Base-by-base conservation (phyloP, 129 eudicot species). In the Heracleum sosnowskyi region DNA sequence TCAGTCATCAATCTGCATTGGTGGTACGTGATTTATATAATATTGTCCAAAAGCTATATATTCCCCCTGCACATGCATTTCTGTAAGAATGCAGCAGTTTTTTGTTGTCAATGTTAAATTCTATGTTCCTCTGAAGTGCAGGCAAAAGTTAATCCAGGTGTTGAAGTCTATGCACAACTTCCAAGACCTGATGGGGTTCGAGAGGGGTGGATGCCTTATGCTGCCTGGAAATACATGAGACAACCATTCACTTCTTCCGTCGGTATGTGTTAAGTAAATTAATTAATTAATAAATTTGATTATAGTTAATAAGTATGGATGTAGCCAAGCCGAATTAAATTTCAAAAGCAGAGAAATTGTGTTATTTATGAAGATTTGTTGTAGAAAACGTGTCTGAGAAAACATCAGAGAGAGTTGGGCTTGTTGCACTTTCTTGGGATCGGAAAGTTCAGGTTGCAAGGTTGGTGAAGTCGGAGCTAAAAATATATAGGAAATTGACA, bases 351-450 rank as follows among this genome's bases (percentile, higher is more conserved):
- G 66, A 57, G 66, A 9, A 57, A 9, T 9, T 2, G n/a, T 57
- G 29, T 57, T 57, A 57, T 57, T n/a, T 57, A 57, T 57, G 12
- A n/a, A 57, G 15, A n/a, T n/a, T 9, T 57, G 26, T 81, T 66
- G 83, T 94, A 94, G 98, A 88, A 69, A 86, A 71, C 82, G 79
- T 71, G 63, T 85, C 78, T 76, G 53, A n/a, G 33, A 88, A 83
- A 83, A 76, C 86, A 55, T 79, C 85, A 33, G 90, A 89, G 78
- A 87, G 83, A 40, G 83, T 83, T 63, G 87, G 97, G 78, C 82
- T 88, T 82, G 96, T 95, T 79, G 98, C 98, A 72, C 86, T 95
- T 87, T 96, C 96, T 78, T 91, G 98, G 98, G 98, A 91, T 81
- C 84, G 78, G 81, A 86, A 79, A 75, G 87, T 95, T 85, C 98